Evolutionary conservation across 805 yeast species (phyloP).

Genomic region (Candida ipomoeae): DNA sequence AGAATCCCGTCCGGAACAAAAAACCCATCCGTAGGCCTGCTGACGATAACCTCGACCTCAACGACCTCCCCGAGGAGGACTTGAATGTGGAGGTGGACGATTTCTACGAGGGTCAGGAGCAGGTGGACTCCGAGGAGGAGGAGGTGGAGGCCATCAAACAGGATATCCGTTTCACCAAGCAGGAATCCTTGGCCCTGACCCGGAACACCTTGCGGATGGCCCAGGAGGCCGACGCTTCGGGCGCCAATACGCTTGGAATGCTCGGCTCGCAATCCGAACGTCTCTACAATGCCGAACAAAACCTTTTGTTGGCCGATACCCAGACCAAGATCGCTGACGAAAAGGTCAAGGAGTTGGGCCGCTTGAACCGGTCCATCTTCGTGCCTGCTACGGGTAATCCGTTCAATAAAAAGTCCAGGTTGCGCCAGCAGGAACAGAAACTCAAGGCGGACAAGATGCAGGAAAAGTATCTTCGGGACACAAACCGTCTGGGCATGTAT

Average conservation of each 20-base stretch:
- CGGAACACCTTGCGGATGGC: constrained; percentile 68
- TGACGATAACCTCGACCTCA: constrained; percentile 29
- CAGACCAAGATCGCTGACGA: constrained; percentile 81
- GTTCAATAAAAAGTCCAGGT: constrained; percentile 74
- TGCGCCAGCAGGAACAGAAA: constrained; percentile 67
- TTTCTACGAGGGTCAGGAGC: constrained; percentile 30
- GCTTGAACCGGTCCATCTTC: constrained; percentile 76
- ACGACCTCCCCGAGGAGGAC: constrained; percentile 27
- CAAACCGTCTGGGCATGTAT: constrained; percentile 54
- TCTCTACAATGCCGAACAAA: constrained; percentile 73
- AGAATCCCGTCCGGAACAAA: constrained; percentile 19
- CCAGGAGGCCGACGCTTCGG: constrained; percentile 44
- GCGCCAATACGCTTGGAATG: constrained; percentile 76
- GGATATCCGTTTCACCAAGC: constrained; percentile 78
- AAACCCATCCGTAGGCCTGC: constrained; percentile 24
- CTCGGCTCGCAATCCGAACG: constrained; percentile 92
- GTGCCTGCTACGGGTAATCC: constrained; percentile 80
- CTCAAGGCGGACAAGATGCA: constrained; percentile 58
- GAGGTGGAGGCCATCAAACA: constrained; percentile 84
- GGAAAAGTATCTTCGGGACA: constrained; percentile 60
- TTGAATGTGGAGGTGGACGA: constrained; percentile 37
- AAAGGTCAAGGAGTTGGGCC: constrained; percentile 72
- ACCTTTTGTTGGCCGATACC: constrained; percentile 69
- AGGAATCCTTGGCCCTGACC: constrained; percentile 80
- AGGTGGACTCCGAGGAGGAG: constrained; percentile 65